Base-by-base conservation (phyloP, 129 eudicot species). In the Flaveria trinervia region DNA sequence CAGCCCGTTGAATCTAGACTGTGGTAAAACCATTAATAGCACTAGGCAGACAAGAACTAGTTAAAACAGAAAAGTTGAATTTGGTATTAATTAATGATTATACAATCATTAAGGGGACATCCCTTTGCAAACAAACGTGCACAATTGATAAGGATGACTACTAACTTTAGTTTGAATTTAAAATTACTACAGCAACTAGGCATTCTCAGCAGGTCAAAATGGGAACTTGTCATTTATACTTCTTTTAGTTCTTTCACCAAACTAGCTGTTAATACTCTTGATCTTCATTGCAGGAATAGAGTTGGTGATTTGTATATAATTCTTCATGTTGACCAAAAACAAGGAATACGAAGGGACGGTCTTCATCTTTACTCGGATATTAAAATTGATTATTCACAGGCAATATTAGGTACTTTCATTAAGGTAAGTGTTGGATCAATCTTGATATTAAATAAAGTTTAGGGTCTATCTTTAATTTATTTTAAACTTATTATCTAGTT, bases 331-430 rank as follows among this genome's bases (percentile, higher is more conserved):
- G 64, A 83, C 20, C 82, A 80, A 74, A 94, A 89, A 72, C 68
- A 64, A 43, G 99, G 97, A 70, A 91, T 91, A 77, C 74, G 70
- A 83, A 84, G 97, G 75, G 92, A 94, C 15, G 97, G 97, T 59
- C 88, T 84, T 73, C 60, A 94, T 83, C 90, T 94, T 23, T 89
- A 84, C 88, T 91, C 99, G 64, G 84, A 82, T 39, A 79, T 94
- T 73, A 84, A 44, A 61, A 79, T 94, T 72, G 96, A 87, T 86
- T 94, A 82, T 80, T 84, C 99, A 9, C 90, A 91, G 73, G 99
- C 99, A 84, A 94, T 94, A 72, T 71, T 94, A 73, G 99, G 99
- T 68, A 84, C 97, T 64, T 74, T 79, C 41, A 68, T 86, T n/a
- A 87, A 91, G 98, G 98, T 93, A 87, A 78, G 1, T 23, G 22